Evolutionary conservation across 164 flowering plant species (phyloP).

Genomic region (Vitis cinerea): DNA sequence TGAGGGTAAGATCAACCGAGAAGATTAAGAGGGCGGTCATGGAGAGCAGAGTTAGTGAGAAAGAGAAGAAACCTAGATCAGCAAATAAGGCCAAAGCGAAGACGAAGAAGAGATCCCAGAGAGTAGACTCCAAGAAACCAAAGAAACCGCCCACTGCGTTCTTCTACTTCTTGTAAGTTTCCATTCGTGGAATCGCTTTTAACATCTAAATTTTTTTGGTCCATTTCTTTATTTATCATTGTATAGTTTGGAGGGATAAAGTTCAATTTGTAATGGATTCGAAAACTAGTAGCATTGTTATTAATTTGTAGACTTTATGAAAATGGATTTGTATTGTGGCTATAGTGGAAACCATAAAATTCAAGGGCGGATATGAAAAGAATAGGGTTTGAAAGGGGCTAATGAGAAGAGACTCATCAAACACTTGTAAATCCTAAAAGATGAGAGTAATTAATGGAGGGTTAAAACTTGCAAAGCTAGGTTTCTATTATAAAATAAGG

Average conservation of each 20-base stretch:
- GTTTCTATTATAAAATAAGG: too few relatives aligned
- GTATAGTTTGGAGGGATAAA: background rate
- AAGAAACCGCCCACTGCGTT: constrained; percentile 96
- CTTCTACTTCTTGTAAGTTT: constrained; percentile 76
- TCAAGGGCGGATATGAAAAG: too few relatives aligned
- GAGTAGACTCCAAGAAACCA: constrained; percentile 59
- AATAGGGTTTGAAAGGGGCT: too few relatives aligned
- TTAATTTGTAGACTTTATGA: too few relatives aligned
- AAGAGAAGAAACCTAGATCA: constrained; percentile 20
- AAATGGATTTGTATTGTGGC: too few relatives aligned
- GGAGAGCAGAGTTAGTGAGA: constrained; percentile 17
- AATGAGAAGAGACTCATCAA: too few relatives aligned
- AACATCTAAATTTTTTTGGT: background rate
- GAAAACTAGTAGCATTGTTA: too few relatives aligned
- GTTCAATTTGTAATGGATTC: too few relatives aligned
- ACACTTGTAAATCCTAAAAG: too few relatives aligned
- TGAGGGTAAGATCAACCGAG: constrained; percentile 24
- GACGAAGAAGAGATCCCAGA: constrained; percentile 34
- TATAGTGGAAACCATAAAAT: too few relatives aligned
- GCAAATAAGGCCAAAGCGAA: constrained; percentile 31
- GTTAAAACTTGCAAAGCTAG: too few relatives aligned
- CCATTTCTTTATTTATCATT: background rate
- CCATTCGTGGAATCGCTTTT: background rate
- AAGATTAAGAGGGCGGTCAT: constrained; percentile 22
- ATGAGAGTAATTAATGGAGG: too few relatives aligned